Percentiles rank a stretch among this genome's conserved stretches.
Conservation (phyloP, 306 rosid genomes). For the Quercus berberidifolia region DNA sequence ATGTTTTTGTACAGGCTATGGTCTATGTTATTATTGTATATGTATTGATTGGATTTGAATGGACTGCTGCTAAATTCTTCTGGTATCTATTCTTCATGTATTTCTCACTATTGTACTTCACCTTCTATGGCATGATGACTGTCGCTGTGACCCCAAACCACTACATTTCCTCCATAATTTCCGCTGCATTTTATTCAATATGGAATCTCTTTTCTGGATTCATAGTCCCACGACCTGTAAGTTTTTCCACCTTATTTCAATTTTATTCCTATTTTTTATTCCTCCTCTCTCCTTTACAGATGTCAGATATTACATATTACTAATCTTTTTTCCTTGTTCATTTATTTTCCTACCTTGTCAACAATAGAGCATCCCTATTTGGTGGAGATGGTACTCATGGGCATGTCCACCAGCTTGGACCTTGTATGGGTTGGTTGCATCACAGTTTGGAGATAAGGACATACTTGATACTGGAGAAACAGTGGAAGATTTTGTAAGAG, state of each 20-base stretch:
- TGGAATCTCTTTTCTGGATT: conserved; percentile 53
- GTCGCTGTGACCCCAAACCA: conserved; percentile 37
- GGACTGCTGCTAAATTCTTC: too few species aligned
- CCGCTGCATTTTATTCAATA: conserved; percentile 27
- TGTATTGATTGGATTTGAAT: too few species aligned
- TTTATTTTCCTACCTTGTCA: background rate
- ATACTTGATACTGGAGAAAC: too few species aligned
- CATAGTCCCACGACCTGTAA: conserved; percentile 32
- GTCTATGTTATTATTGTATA: too few species aligned
- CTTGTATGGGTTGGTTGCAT: too few species aligned
- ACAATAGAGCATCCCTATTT: conserved; percentile 40
- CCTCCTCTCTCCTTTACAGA: too few species aligned
- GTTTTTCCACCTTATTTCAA: background rate
- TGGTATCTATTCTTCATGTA: too few species aligned
- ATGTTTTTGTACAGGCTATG: background rate
- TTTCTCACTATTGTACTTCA: conserved; percentile 18
- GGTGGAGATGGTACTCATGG: conserved; percentile 42
- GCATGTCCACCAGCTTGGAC: too few species aligned
- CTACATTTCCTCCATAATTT: conserved; percentile 29
- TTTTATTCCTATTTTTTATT: too few species aligned
- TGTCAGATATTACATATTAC: too few species aligned
- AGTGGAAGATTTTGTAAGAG: too few species aligned
- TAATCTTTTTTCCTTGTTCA: background rate
- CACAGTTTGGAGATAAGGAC: too few species aligned
- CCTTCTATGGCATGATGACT: conserved; percentile 43